Evolutionary conservation across 345 rosid genomes (phyloP).

Genomic region (Dipteronia sinensis): DNA sequence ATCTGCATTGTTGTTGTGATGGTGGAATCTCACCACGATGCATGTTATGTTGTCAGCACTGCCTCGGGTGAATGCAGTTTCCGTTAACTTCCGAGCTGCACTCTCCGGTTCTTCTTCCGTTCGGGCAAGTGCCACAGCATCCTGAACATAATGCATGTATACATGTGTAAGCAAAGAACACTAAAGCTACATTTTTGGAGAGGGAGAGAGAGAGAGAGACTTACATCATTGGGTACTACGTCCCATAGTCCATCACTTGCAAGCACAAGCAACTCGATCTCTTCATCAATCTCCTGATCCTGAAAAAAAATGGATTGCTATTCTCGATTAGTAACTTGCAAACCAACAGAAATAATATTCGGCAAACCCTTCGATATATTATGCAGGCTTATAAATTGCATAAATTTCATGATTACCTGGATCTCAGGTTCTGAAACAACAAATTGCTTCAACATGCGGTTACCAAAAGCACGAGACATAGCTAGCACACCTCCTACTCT

Average conservation of each 20-base stretch:
- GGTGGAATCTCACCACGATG: constrained; percentile 86
- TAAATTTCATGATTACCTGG: constrained; percentile 62
- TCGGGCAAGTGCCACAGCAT: constrained; percentile 77
- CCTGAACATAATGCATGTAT: constrained; percentile 43
- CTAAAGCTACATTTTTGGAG: neutral
- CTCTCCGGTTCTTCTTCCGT: constrained; percentile 78
- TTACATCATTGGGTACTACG: constrained; percentile 92
- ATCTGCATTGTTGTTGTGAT: constrained; percentile 39
- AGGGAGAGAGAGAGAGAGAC: neutral
- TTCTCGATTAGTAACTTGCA: neutral
- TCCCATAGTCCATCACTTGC: constrained; percentile 99
- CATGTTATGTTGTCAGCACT: constrained; percentile 98
- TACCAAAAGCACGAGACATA: constrained; percentile 98
- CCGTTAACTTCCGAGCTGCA: constrained; percentile 86
- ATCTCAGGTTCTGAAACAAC: constrained; percentile 99
- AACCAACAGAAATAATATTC: neutral
- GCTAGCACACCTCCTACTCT: constrained; percentile 99
- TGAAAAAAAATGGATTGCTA: constrained; percentile 30
- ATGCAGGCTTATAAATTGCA: neutral
- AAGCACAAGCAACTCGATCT: constrained; percentile 80
- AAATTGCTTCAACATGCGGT: constrained; percentile 96
- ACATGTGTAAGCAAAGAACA: neutral
- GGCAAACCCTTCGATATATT: neutral
- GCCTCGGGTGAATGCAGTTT: constrained; percentile 79
- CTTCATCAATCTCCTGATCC: constrained; percentile 79